These are phyloP conservation scores for Malus sylvestris DNA, from an alignment of 306 rosid species.

Conservation along the genomic window DNA sequence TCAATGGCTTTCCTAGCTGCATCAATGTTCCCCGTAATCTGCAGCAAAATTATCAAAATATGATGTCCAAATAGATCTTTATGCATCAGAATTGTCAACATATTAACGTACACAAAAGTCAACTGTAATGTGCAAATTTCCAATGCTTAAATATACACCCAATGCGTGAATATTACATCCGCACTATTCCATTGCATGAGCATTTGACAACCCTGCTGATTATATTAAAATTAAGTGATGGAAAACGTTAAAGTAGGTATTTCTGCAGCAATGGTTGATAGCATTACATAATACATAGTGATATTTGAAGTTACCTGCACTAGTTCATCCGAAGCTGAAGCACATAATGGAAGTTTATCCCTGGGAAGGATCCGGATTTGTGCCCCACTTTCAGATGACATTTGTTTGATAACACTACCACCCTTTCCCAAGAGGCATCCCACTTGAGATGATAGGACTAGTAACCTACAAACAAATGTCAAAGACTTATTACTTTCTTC, in stretches of 20 bases:
- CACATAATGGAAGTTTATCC: slow-evolving; percentile 76
- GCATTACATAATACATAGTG: neutral
- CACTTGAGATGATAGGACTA: slow-evolving; percentile 68
- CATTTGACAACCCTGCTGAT: neutral
- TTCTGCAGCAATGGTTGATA: neutral
- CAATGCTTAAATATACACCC: neutral
- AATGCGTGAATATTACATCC: neutral
- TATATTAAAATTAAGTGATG: neutral
- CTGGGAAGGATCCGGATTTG: slow-evolving; percentile 79
- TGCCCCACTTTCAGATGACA: slow-evolving; percentile 86
- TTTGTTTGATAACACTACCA: slow-evolving; percentile 79
- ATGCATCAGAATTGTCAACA: slow-evolving; percentile 26
- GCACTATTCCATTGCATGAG: neutral
- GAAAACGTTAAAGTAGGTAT: neutral
- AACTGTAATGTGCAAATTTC: neutral
- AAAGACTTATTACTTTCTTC: slow-evolving; percentile 38
- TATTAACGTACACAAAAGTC: neutral
- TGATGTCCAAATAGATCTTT: neutral
- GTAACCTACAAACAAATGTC: slow-evolving; percentile 47
- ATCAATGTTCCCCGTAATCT: slow-evolving; percentile 72
- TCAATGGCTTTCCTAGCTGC: slow-evolving; percentile 81
- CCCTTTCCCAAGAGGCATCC: slow-evolving; percentile 92
- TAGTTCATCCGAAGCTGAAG: slow-evolving; percentile 55
- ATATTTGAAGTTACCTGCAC: slow-evolving; percentile 63
- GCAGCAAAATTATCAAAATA: slow-evolving; percentile 23